Conservation (phyloP, 2,329 filamentous ascomycete species). For the Blastomyces percursus region DNA sequence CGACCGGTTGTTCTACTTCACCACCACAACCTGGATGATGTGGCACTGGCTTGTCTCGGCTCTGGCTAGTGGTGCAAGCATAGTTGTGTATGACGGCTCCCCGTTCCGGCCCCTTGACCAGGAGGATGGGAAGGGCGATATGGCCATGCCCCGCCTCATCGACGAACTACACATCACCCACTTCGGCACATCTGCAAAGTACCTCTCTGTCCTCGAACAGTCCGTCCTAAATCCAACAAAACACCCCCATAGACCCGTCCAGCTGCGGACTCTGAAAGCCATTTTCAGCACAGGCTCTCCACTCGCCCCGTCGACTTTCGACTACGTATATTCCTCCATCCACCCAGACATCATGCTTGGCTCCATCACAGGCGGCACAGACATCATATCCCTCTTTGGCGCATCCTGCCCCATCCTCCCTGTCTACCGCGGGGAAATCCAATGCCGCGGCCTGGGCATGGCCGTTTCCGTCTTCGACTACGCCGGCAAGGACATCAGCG, state of each 20-base stretch:
- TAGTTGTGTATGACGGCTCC: constrained; percentile 85
- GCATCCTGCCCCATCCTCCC: constrained; percentile 67
- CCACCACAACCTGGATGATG: constrained; percentile 98
- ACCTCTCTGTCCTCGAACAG: constrained; percentile 81
- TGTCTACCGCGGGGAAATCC: constrained; percentile 62
- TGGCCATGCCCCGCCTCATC: constrained; percentile 73
- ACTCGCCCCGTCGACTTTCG: constrained; percentile 82
- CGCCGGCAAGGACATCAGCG: constrained; percentile 47
- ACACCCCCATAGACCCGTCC: constrained; percentile 34
- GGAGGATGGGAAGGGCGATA: constrained; percentile 52
- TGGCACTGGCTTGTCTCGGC: constrained; percentile 94
- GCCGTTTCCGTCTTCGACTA: constrained; percentile 51
- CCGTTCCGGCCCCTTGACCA: constrained; percentile 62
- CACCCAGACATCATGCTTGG: constrained; percentile 71
- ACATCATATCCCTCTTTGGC: constrained; percentile 92
- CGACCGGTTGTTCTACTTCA: constrained; percentile 82
- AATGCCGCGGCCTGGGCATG: constrained; percentile 70
- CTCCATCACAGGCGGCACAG: constrained; percentile 90
- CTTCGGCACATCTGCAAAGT: constrained; percentile 91
- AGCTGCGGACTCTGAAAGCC: constrained; percentile 52
- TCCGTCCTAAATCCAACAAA: constrained; percentile 52
- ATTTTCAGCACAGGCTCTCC: constrained; percentile 94
- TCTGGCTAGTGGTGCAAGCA: constrained; percentile 67
- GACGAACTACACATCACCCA: constrained; percentile 75
- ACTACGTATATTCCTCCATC: constrained; percentile 77